Base-by-base conservation (phyloP, 768 basidiomycete species). In the Lepiota venenata region DNA sequence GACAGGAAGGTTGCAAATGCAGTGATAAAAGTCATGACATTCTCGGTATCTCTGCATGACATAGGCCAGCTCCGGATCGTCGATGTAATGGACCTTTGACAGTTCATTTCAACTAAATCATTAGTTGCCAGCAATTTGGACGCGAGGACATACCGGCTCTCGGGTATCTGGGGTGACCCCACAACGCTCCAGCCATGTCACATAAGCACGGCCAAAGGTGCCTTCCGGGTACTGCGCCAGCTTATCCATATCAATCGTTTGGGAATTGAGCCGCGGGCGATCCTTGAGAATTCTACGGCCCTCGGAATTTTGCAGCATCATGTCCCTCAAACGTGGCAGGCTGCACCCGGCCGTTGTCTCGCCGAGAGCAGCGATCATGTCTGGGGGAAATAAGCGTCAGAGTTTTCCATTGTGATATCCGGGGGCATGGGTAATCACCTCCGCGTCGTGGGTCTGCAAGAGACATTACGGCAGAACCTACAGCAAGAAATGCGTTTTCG, bases 41-140 rank as follows among this genome's bases (percentile, higher is more conserved):
- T 99, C 95, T 21, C 96, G 87, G 68, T 98, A 99, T 47, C 96
- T 87, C 61, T 95, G 92, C 89, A 99, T 93, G 52, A 98, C 91
- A 69, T 97, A 98, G 21, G 97, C 97, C 10, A 97, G 81, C 63
- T 97, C 95, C 2, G 94, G 93, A 63, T 98, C 93, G 64, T 89
- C 83, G 53, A 98, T 87, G 64, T 98, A 98, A 60, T 87, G 91
- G 5, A 97, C 95, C 95, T n/a, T n/a, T 98, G 63, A 21, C 22
- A 12, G 22, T 51, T 16, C 35, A 57, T 39, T 55, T 36, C 22
- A 56, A 50, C 56, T 2, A 25, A 25, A 25, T 5, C 25, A 54
- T 46, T 20, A 41, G 29, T 14, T n/a, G 40, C 25, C 47, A 56
- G 42, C 22, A 2, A 32, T 36, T 49, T 40, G 2, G 27, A 43